Evolutionary conservation across 805 yeast genomes (phyloP).

Genomic region (Candida ovalis): DNA sequence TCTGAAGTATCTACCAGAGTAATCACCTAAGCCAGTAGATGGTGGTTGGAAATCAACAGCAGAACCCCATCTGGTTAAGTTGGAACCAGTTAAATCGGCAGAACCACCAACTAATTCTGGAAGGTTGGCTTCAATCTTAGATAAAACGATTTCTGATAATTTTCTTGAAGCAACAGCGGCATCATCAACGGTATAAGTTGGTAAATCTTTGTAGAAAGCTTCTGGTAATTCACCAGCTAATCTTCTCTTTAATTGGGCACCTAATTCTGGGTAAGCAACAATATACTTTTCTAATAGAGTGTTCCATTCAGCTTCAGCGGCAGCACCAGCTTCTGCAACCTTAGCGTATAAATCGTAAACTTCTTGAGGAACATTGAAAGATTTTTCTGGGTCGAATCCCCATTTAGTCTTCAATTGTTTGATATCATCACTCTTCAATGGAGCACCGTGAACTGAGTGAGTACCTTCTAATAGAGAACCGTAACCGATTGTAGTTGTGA

Average conservation of each 20-base stretch:
- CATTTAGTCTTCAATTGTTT: constrained; percentile 76
- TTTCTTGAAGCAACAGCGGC: constrained; percentile 90
- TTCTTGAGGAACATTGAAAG: constrained; percentile 77
- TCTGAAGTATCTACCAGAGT: constrained; percentile 90
- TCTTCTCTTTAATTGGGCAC: constrained; percentile 78
- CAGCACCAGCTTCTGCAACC: constrained; percentile 58
- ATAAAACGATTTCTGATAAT: constrained; percentile 78
- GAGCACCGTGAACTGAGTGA: constrained; percentile 93
- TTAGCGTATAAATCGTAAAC: constrained; percentile 67
- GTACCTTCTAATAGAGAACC: constrained; percentile 87
- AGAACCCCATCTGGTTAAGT: constrained; percentile 82
- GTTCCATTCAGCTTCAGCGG: constrained; percentile 75
- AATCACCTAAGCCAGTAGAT: constrained; percentile 73
- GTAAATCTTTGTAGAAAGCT: constrained; percentile 75
- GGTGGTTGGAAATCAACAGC: constrained; percentile 94
- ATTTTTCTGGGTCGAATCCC: constrained; percentile 85
- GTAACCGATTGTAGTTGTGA: constrained; percentile 89
- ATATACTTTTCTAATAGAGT: constrained; percentile 55
- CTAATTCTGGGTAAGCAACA: constrained; percentile 70
- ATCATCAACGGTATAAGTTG: constrained; percentile 75
- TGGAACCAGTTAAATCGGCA: constrained; percentile 96
- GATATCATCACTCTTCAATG: constrained; percentile 90
- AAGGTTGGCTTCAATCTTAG: constrained; percentile 53
- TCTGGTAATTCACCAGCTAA: constrained; percentile 72
- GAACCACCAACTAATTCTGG: constrained; percentile 98